phyloP scores from a whole-genome alignment of 805 yeast genomes.

The Ogataea naganishii region DNA sequence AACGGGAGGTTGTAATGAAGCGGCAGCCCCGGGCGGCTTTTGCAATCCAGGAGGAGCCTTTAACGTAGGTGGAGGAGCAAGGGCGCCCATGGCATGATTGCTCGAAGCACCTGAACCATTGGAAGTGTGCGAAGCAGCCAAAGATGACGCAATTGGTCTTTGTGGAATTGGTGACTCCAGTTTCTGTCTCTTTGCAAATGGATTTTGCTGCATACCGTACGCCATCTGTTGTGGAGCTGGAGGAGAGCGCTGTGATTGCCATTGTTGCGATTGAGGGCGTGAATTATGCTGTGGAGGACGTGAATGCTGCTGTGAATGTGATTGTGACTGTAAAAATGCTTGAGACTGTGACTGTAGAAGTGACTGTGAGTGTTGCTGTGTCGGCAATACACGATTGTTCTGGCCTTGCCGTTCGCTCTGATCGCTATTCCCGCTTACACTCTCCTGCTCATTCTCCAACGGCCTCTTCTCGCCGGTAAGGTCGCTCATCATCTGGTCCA shows the following conservation, averaged over 20 bases:
- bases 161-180: background rate
- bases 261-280: background rate
- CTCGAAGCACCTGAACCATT: too few relatives aligned
- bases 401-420: conserved; percentile 2
- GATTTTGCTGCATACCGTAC: background rate
- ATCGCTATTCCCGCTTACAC: conserved; percentile 5
- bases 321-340: background rate
- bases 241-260: conserved; percentile 1
- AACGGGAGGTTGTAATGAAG: conserved; percentile 3
- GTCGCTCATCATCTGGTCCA: conserved; percentile 42
- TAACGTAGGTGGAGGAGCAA: conserved; percentile 16
- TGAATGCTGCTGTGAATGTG: background rate
- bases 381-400: background rate
- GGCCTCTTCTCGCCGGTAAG: conserved; percentile 26
- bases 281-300: background rate
- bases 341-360: conserved; percentile 1
- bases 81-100: conserved; percentile 1
- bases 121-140: too few relatives aligned
- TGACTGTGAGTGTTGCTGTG: background rate
- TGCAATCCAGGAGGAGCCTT: conserved; percentile 18
- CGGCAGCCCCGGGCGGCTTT: conserved; percentile 7
- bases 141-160: conserved; percentile 5
- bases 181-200: too few relatives aligned
- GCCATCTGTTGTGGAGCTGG: background rate
- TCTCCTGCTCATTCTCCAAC: conserved; percentile 15